Evolutionary conservation across 2,329 filamentous ascomycete genomes (phyloP).

Genomic region (Talaromyces pinophilus): DNA sequence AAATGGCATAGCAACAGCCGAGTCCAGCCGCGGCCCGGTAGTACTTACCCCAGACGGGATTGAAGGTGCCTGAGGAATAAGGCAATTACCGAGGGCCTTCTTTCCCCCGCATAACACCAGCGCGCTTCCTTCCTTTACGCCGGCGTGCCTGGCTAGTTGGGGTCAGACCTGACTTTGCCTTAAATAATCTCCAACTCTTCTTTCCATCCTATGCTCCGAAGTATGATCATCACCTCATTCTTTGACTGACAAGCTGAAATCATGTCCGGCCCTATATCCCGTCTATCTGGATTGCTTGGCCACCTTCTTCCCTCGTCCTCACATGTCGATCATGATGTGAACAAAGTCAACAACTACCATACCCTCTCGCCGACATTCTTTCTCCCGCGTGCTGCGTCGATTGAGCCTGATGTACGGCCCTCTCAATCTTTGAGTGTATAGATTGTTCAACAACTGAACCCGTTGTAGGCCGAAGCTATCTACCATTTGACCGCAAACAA

Average conservation of each 20-base stretch:
- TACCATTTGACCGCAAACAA: slow-evolving; percentile 81
- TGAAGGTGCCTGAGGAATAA: not conserved
- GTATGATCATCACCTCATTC: not conserved
- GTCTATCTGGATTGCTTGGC: slow-evolving; percentile 34
- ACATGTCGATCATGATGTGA: slow-evolving; percentile 15
- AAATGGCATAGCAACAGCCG: not conserved
- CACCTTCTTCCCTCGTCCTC: slow-evolving; percentile 28
- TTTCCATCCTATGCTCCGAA: not conserved
- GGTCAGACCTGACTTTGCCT: not conserved
- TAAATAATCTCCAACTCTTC: not conserved
- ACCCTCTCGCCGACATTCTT: slow-evolving; percentile 86
- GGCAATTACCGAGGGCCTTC: slow-evolving; percentile 10
- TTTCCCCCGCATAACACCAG: not conserved
- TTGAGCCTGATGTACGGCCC: slow-evolving; percentile 70
- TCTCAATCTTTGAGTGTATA: not conserved
- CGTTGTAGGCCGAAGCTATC: slow-evolving; percentile 72
- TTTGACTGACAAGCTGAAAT: not conserved
- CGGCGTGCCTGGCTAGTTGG: not conserved
- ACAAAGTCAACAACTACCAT: slow-evolving; percentile 44
- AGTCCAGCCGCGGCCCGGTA: not conserved
- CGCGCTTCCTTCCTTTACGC: not conserved
- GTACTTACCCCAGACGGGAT: not conserved
- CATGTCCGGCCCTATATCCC: slow-evolving; percentile 32
- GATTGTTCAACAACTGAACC: not conserved
- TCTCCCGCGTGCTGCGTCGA: slow-evolving; percentile 77